Evolutionary conservation across 2,329 filamentous ascomycete genomes (phyloP), one percentile per base, ranked within the genome.

Genomic region (Hysterium pulicare): DNA sequence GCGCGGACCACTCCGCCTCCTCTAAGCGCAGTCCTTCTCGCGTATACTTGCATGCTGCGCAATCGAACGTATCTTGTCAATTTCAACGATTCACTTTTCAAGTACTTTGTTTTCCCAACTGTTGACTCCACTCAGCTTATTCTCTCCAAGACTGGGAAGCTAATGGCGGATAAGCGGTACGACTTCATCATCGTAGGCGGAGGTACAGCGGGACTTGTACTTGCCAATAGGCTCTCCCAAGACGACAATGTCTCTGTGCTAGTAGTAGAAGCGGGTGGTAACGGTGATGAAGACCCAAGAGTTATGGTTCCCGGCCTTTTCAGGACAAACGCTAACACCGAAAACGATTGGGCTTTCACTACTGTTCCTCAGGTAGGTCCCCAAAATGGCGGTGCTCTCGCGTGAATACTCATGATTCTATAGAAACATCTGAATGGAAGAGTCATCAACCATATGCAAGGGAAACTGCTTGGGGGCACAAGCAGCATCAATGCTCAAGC

Each of bases 401-500:
- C 34, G 19, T 19, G 15, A 19, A 22, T 6, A 9, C 10, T 5
- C 6, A 37, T 9, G 13, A 37, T 15, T 9, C 34, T 15, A 20
- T 6, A 49, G 46, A 26, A 37, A 32, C 13, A 32, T n/a, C 33
- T 53, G 10, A 33, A 44, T 36, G 48, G 41, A 17, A 23, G 49
- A 24, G 16, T 22, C 5, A 49, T 54, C 21, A 35, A 37, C 7
- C 43, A 49, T 22, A 20, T 32, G 15, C 43, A 46, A 34, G 51
- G 51, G n/a, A 48, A 50, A 33, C 10, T 44, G 30, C 36, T 55
- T 4, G 54, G 54, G 15, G 81, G 59, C 22, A 54, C 41, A 5
- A 54, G 45, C 23, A 53, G 52, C 33, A 53, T 66, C 33, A 66
- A 64, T 36, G 43, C 47, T 8, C 47, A 54, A 23, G 49, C 54